Conservation (phyloP, 495 filamentous ascomycete species). For the Alectoria sarmentosa region DNA sequence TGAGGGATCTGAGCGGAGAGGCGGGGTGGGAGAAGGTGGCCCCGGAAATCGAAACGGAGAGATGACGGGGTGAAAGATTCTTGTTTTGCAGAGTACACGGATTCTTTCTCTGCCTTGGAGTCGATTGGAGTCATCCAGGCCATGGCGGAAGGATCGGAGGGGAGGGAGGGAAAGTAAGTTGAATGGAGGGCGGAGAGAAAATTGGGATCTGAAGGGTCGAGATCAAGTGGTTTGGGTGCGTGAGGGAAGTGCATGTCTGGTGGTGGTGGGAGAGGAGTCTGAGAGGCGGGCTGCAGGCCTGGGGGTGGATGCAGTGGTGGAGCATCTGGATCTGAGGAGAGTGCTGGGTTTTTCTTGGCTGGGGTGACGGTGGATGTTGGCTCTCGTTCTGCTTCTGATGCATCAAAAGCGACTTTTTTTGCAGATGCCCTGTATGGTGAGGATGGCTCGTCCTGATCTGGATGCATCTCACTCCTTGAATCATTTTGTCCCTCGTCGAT, state of each 20-base stretch:
- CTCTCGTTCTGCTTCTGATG: slow-evolving; percentile 6
- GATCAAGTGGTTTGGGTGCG: slow-evolving; percentile 47
- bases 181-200: slow-evolving; percentile 79
- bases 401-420: slow-evolving; percentile 21
- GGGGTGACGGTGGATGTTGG: slow-evolving; percentile 21
- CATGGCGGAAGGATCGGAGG: slow-evolving; percentile 75
- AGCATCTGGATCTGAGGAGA: slow-evolving; percentile 28
- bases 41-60: slow-evolving; percentile 84
- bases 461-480: slow-evolving; percentile 18
- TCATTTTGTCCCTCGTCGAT: slow-evolving; percentile 54
- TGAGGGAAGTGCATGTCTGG: slow-evolving; percentile 54
- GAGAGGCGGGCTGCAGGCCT: slow-evolving; percentile 39
- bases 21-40: slow-evolving; percentile 66
- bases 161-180: slow-evolving; percentile 86
- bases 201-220: slow-evolving; percentile 73
- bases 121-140: slow-evolving; percentile 77
- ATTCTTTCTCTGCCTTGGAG: slow-evolving; percentile 52
- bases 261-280: slow-evolving; percentile 24
- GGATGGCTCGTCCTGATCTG: background rate
- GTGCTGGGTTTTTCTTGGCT: background rate
- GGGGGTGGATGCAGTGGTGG: slow-evolving; percentile 32
- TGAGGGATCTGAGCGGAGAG: slow-evolving; percentile 63
- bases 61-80: slow-evolving; percentile 62
- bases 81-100: slow-evolving; percentile 73
- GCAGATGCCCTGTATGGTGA: background rate